Base-by-base conservation (phyloP, 2,329 filamentous ascomycete species). In the Neoarthrinium moseri region DNA sequence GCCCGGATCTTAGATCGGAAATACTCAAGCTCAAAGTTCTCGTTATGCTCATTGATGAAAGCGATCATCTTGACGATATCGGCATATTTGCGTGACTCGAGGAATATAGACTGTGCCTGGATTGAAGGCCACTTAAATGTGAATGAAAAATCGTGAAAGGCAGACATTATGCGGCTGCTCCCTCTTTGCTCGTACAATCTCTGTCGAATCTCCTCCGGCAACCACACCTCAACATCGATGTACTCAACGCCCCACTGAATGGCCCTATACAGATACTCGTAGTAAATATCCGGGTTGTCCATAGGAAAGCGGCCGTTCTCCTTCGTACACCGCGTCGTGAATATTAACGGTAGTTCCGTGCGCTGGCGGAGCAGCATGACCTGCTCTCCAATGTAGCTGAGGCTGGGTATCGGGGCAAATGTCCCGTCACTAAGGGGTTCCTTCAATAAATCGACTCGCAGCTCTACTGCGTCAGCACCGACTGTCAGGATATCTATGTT, bases 11-110 rank as follows among this genome's bases (percentile, higher is more conserved):
- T 80, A 10, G 87, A 90, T 23, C 89, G 84, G 68, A 95, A 95
- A 65, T 91, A 91, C 65, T 95, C 90, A 26, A 95, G 77, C 68
- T 95, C 89, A 61, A 95, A 94, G 65, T 95, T 94, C 56, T 91
- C 89, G 60, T 91, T 89, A 61, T 87, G 84, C 32, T 86, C 85
- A 60, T 83, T 86, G 60, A 90, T 88, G 60, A 91, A 85, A 24
- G 86, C 84, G 58, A 94, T 94, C 87, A 95, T 94, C 71, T 94
- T 95, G 60, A 95, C 84, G 47, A 95, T 89, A 63, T 95, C 89
- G 37, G 87, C 86, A 55, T 91, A 90, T 48, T 81, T 80, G 37
- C 80, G 80, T 7, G 86, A 89, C 54, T 84, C 78, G 48, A 81
- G 72, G 56, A 91, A 95, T 4, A 92, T 77, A 10, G 78, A 72